Evolutionary conservation across 2,329 filamentous ascomycete species (phyloP).

Genomic region (Ascosphaera apis): DNA sequence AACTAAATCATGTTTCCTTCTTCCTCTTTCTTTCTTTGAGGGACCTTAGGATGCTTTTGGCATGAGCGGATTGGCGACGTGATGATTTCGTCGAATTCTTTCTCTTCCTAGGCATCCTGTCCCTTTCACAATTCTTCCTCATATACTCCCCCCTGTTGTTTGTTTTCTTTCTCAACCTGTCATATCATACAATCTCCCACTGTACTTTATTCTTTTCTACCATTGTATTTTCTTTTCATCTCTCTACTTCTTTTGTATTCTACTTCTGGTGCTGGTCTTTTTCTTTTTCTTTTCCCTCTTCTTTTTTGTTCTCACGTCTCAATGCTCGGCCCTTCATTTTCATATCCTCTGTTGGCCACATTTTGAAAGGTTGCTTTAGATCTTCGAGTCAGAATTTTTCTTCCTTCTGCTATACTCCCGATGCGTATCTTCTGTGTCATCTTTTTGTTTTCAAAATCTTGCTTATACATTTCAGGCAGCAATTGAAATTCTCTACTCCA

Average conservation of each 20-base stretch:
- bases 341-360: too few species aligned
- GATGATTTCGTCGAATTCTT: background rate
- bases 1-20: constrained; percentile 17
- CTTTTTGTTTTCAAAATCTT: constrained; percentile 2
- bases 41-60: background rate
- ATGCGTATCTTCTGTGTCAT: constrained; percentile 6
- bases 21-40: background rate
- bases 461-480: too few species aligned
- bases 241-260: constrained; percentile 6
- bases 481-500: background rate
- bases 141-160: constrained; percentile 2
- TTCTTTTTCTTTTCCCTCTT: constrained; percentile 10
- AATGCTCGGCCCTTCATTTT: too few species aligned
- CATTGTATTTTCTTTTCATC: constrained; percentile 5
- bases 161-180: constrained; percentile 2
- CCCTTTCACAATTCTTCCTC: background rate
- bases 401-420: constrained; percentile 4
- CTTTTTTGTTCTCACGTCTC: constrained; percentile 7
- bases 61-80: background rate
- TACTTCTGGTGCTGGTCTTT: constrained; percentile 8
- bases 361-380: constrained; percentile 8
- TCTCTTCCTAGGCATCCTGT: background rate
- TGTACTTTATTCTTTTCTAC: constrained; percentile 2
- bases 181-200: constrained; percentile 5
- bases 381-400: constrained; percentile 3